Percentiles rank a stretch among this genome's conserved stretches.
These are phyloP conservation scores for Castanopsis chinensis DNA, from an alignment of 306 rosid genomes.

Conservation along the genomic window DNA sequence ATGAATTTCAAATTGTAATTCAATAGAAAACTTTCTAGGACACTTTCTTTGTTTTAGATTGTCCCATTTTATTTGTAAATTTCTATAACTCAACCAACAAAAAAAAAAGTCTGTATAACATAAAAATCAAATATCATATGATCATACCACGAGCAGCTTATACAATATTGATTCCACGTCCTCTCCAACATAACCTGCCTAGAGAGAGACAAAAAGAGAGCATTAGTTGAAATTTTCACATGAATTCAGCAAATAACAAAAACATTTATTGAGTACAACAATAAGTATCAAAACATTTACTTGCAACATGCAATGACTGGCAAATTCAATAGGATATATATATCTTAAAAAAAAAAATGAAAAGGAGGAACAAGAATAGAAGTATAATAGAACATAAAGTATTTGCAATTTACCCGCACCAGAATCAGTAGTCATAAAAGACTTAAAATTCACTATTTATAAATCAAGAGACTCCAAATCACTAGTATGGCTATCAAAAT, in stretches of 20 bases:
- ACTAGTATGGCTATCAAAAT: too few relatives aligned
- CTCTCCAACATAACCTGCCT: conserved; percentile 84
- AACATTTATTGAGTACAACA: neutral
- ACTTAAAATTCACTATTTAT: neutral
- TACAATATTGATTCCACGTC: conserved; percentile 66
- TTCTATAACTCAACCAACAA: too few relatives aligned
- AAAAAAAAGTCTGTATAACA: neutral
- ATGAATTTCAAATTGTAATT: too few relatives aligned
- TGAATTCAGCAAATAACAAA: neutral
- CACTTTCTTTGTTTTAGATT: too few relatives aligned
- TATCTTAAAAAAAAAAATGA: too few relatives aligned
- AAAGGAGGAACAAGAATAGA: neutral
- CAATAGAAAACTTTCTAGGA: too few relatives aligned
- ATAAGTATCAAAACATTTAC: neutral
- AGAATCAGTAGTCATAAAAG: neutral
- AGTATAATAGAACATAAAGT: neutral
- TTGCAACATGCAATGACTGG: neutral
- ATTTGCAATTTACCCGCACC: neutral
- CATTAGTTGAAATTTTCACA: neutral
- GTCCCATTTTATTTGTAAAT: too few relatives aligned
- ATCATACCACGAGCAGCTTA: conserved; percentile 55
- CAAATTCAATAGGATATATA: neutral
- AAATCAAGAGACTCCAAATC: neutral
- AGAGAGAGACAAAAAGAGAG: neutral
- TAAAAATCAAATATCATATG: neutral